These are phyloP conservation scores for Sporothrix euskadiensis DNA, from an alignment of 2,329 filamentous ascomycete genomes.

Conservation along the genomic window DNA sequence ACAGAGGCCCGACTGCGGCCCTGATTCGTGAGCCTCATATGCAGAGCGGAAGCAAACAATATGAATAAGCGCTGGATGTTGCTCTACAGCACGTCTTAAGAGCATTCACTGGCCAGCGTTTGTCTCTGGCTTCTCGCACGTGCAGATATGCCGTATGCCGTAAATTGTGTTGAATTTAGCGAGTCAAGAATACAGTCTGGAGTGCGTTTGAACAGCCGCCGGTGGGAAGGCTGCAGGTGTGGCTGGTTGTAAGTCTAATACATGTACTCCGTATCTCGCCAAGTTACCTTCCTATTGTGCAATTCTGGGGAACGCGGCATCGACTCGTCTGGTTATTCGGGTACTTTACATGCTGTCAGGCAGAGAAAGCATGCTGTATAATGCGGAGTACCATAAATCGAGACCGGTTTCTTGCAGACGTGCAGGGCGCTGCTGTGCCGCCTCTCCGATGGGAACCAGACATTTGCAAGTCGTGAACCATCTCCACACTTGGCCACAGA, in stretches of 20 bases:
- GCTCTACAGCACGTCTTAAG: background rate
- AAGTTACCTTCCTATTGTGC: background rate
- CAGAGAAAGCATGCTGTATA: background rate
- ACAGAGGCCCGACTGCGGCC: background rate
- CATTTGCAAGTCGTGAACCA: background rate
- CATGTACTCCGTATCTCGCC: background rate
- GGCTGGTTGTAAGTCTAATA: background rate
- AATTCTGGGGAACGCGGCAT: slow-evolving; percentile 7
- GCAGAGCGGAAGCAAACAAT: background rate
- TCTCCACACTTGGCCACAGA: background rate
- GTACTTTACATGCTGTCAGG: background rate
- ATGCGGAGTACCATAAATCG: background rate
- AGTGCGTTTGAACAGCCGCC: slow-evolving; percentile 14
- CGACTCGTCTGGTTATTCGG: slow-evolving; percentile 8
- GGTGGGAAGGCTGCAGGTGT: background rate
- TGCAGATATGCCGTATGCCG: slow-evolving; percentile 1
- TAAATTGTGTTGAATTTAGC: background rate
- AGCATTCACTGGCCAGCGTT: slow-evolving; percentile 5
- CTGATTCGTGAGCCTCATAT: background rate
- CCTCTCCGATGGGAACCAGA: background rate
- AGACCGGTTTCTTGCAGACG: background rate
- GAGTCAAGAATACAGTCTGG: background rate
- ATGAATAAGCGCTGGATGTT: slow-evolving; percentile 5
- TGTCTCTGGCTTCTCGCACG: background rate
- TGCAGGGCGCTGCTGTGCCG: background rate